Conservation (phyloP, 2,329 filamentous ascomycete genomes). For the Arthrobotrys sphaeroides region DNA sequence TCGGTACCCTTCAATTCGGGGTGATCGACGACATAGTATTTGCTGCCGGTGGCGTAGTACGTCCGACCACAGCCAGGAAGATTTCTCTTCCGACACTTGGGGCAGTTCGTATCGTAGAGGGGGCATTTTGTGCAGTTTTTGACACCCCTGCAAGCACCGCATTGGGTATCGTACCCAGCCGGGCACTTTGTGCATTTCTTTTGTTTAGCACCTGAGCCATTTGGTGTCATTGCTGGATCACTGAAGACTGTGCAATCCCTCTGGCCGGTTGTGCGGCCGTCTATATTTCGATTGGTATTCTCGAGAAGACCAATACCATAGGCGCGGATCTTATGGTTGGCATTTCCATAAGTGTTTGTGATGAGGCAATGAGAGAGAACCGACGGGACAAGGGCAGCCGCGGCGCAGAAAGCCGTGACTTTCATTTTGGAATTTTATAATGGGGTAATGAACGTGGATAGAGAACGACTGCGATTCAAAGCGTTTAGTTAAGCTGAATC, state of each 20-base stretch:
- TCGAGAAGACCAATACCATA: conserved; percentile 17
- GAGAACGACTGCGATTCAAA: too few species aligned
- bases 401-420: neutral
- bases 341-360: conserved; percentile 6
- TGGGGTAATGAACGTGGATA: too few species aligned
- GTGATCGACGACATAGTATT: conserved; percentile 11
- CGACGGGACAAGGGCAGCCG: neutral
- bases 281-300: neutral
- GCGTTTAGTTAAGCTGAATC: too few species aligned
- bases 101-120: conserved; percentile 16
- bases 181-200: neutral
- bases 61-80: conserved; percentile 12
- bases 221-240: conserved; percentile 13
- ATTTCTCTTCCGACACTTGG: conserved; percentile 6
- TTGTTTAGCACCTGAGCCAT: neutral
- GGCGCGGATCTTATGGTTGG: neutral
- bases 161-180: conserved; percentile 8
- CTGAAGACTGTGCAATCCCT: conserved; percentile 10
- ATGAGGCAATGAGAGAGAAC: conserved; percentile 10
- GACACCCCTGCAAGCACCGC: neutral
- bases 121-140: neutral
- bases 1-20: conserved; percentile 4
- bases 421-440: neutral
- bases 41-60: neutral
- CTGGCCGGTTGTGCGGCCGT: neutral